A percentile compares a stretch with the other conserved stretches of the same genome.
These are phyloP conservation scores for Moesziomyces sp. DNA, from an alignment of 1,284 basidiomycete genomes.

Conservation along the genomic window DNA sequence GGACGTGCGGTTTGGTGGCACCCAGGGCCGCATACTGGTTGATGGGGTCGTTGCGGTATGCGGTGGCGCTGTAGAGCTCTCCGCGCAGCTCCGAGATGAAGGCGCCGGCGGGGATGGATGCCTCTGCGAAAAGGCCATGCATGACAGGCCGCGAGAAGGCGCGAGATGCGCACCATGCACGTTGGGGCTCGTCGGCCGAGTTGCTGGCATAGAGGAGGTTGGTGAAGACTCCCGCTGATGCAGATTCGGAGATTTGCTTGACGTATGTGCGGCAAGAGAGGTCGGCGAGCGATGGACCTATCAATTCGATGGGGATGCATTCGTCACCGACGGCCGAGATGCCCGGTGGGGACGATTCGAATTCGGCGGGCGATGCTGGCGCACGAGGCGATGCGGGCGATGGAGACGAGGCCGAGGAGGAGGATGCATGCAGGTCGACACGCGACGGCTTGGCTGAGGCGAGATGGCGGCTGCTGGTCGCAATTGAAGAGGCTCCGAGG, in stretches of 20 bases:
- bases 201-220: conserved; percentile 52
- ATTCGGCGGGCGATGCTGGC: conserved; percentile 11
- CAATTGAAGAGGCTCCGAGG: background rate
- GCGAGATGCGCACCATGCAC: conserved; percentile 68
- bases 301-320: conserved; percentile 56
- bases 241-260: conserved; percentile 63
- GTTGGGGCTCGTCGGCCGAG: conserved; percentile 53
- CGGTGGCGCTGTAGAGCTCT: conserved; percentile 65
- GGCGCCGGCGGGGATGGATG: conserved; percentile 66
- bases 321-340: conserved; percentile 58
- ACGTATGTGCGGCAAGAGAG: conserved; percentile 51
- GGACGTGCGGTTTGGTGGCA: conserved; percentile 76
- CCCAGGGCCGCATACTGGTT: conserved; percentile 73
- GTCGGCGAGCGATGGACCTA: conserved; percentile 37
- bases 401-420: conserved; percentile 28
- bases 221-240: conserved; percentile 58
- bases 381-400: conserved; percentile 22
- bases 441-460: conserved; percentile 9
- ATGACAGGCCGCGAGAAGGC: conserved; percentile 68
- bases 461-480: conserved; percentile 3
- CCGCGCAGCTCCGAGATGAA: conserved; percentile 68
- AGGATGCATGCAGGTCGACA: conserved; percentile 8
- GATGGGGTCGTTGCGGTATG: conserved; percentile 70
- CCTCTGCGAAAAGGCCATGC: conserved; percentile 69
- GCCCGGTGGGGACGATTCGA: conserved; percentile 14